Evolutionary conservation across 225 moss, liverwort and hornwort genomes (phyloP).

Genomic region (Asterella californica): DNA sequence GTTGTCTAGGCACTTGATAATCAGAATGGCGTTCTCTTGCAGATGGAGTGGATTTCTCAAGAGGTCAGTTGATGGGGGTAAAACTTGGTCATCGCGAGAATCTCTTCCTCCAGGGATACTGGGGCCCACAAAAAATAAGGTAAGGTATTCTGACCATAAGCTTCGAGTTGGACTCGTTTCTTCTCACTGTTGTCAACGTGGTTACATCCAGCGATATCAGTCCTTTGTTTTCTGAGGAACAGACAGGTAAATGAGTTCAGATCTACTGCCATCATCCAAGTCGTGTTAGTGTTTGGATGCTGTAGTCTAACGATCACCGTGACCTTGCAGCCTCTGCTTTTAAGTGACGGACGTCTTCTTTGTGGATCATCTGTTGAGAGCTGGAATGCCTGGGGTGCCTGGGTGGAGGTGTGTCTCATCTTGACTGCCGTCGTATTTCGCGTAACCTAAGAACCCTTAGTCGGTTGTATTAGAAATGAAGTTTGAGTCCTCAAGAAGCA

Average conservation of each 20-base stretch:
- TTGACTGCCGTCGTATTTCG: neutral
- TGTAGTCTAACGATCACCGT: neutral
- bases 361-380: slow-evolving; percentile 95
- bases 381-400: slow-evolving; percentile 94
- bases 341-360: slow-evolving; percentile 67
- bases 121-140: slow-evolving; percentile 92
- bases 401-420: slow-evolving; percentile 62
- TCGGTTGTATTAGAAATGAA: too few relatives aligned
- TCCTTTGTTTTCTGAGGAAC: too few relatives aligned
- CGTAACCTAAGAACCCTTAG: too few relatives aligned
- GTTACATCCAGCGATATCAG: too few relatives aligned
- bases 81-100: slow-evolving; percentile 70
- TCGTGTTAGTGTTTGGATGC: neutral
- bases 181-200: neutral
- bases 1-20: too few relatives aligned
- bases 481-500: too few relatives aligned
- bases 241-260: neutral
- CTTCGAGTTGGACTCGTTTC: neutral
- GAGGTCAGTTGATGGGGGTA: slow-evolving; percentile 63
- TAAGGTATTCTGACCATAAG: neutral
- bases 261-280: neutral
- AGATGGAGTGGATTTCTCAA: slow-evolving; percentile 94
- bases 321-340: slow-evolving; percentile 53
- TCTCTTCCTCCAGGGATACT: slow-evolving; percentile 80
- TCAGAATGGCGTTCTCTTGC: neutral